These are phyloP conservation scores for Umbelopsis sp. DNA, from an alignment of 371 early-diverging fungal species.

Conservation along the genomic window DNA sequence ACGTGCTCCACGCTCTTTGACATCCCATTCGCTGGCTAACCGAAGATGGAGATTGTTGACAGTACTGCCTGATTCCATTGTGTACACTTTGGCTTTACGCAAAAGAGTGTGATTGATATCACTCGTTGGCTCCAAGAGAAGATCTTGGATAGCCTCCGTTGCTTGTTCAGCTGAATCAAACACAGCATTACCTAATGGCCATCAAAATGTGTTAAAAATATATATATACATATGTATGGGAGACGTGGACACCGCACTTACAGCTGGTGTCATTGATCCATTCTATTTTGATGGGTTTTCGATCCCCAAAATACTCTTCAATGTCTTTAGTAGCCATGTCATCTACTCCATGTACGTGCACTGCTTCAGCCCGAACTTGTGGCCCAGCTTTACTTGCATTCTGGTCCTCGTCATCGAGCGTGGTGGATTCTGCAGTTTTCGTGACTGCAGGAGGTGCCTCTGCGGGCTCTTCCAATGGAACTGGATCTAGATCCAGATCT, in stretches of 20 bases:
- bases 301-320: constrained; percentile 43
- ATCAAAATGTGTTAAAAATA: no score
- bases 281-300: constrained; percentile 51
- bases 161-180: constrained; percentile 35
- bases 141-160: constrained; percentile 34
- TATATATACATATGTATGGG: no score
- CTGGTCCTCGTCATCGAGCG: background rate
- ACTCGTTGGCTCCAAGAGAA: constrained; percentile 30
- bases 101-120: constrained; percentile 34
- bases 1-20: constrained; percentile 53
- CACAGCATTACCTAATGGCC: constrained; percentile 36
- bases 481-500: background rate
- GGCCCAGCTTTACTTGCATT: background rate
- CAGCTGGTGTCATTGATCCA: constrained; percentile 65
- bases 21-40: constrained; percentile 51
- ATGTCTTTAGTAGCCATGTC: constrained; percentile 61
- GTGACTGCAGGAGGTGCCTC: no score
- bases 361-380: constrained; percentile 33
- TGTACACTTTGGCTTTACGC: constrained; percentile 32
- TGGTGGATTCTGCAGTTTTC: no score
- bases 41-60: constrained; percentile 38
- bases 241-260: constrained; percentile 24
- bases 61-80: constrained; percentile 19
- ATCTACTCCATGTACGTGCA: constrained; percentile 55
- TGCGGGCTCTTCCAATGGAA: background rate